Base-by-base conservation (phyloP, 768 basidiomycete genomes). In the Tremella yokohamensis region DNA sequence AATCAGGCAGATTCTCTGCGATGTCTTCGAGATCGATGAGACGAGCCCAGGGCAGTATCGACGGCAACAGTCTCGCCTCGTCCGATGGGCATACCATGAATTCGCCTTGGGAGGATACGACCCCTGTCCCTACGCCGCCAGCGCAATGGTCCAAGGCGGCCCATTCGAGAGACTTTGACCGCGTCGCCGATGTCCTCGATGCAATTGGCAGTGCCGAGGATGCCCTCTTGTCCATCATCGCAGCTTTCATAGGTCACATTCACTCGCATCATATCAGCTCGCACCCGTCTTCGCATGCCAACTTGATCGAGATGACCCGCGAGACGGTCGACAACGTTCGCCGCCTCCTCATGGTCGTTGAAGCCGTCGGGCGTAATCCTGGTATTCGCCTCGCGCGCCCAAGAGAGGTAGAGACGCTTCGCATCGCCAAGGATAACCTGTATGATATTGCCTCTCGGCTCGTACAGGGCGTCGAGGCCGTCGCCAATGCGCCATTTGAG, bases 241-340 rank as follows among this genome's bases (percentile, higher is more conserved):
- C 96, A 19, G 94, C 93, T 6, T 92, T 99, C 75, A 96, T 99
- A 67, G 94, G 93, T 0, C 92, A 97, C 72, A 89, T 91, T 1
- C 94, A 98, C 69, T 89, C 89, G 15, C 89, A 97, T 80, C 86
- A 89, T 19, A 85, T 89, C 45, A 81, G 84, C 40, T 89, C 89
- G 25, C 93, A 97, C 76, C 90, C 94, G 0, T 89, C 90, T 4
- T 90, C 87, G 60, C 93, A 91, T 15, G 93, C 90, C 1, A 88
- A 91, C 65, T 82, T 98, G 76, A 92, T 96, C 71, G 92, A 97
- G 65, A 84, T 97, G 53, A 90, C 93, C n/a, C 84, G 87, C 52
- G 90, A 94, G 78, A 88, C 92, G 48, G 88, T 97, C 52, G 91
- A 94, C 75, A 86, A 87, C 79, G 91, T 96, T 19, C 88, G 90